Evolutionary conservation across 331 rosid species (phyloP).

Genomic region (Quercus phellos): DNA sequence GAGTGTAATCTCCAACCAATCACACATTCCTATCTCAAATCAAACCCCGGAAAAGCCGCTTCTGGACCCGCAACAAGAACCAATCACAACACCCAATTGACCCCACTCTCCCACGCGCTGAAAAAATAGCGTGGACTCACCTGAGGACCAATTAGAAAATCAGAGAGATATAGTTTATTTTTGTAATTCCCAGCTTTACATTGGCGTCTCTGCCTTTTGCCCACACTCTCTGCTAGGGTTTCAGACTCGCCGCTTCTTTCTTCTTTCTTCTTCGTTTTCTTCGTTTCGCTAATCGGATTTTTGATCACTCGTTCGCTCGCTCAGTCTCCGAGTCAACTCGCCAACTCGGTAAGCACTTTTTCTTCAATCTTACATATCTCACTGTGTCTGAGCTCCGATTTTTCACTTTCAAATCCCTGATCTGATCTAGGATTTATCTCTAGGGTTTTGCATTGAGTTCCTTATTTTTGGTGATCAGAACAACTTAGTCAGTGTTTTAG

Average conservation of each 20-base stretch:
- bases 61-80: neutral
- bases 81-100: neutral
- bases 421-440: slow-evolving; percentile 25
- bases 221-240: slow-evolving; percentile 43
- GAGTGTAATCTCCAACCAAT: neutral
- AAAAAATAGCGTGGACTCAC: slow-evolving; percentile 11
- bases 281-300: neutral
- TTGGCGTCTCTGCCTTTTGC: slow-evolving; percentile 19
- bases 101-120: neutral
- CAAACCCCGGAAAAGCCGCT: neutral
- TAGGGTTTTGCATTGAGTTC: neutral
- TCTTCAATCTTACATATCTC: neutral
- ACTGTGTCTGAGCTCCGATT: neutral
- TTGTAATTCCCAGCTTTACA: slow-evolving; percentile 14
- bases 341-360: slow-evolving; percentile 20
- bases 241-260: slow-evolving; percentile 30
- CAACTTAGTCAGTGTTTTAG: neutral
- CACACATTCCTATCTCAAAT: neutral
- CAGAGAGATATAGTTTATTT: neutral
- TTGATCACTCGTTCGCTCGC: slow-evolving; percentile 11
- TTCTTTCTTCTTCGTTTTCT: neutral
- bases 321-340: slow-evolving; percentile 21
- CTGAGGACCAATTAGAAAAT: neutral
- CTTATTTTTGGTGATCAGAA: neutral
- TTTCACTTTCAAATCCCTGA: neutral